These are phyloP conservation scores for Eleusine coracana DNA, from an alignment of 176 grass and related monocot species.

Conservation along the genomic window DNA sequence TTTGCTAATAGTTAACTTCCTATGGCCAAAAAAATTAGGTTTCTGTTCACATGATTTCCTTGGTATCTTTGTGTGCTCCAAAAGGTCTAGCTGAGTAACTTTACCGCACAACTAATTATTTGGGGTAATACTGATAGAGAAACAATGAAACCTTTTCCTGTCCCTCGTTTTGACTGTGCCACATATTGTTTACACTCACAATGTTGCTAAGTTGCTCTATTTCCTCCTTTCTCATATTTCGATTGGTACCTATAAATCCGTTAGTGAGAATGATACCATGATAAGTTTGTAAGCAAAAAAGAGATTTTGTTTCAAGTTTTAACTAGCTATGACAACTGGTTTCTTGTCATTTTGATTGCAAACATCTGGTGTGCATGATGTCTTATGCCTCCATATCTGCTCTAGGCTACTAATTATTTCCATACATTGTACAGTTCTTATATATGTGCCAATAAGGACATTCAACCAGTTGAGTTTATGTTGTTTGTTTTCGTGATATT, in stretches of 20 bases:
- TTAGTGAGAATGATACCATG: neutral
- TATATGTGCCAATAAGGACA: neutral
- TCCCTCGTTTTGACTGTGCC: neutral
- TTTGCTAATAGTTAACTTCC: neutral
- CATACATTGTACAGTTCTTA: neutral
- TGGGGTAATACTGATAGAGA: neutral
- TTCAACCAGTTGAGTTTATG: neutral
- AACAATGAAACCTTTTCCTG: neutral
- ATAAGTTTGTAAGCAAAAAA: neutral
- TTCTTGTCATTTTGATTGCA: neutral
- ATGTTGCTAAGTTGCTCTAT: neutral
- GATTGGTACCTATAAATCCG: neutral
- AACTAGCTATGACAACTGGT: neutral
- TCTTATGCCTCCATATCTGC: neutral
- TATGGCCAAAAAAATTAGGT: neutral
- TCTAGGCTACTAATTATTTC: slow-evolving; percentile 5
- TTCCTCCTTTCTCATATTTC: neutral
- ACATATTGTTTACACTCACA: neutral
- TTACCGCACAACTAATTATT: neutral
- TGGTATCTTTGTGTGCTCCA: neutral
- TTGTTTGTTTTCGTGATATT: neutral
- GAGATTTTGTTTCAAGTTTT: neutral
- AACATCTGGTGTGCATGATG: neutral
- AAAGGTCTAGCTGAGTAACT: neutral
- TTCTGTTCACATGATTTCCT: neutral